A percentile compares a stretch with the other conserved stretches of the same genome.
Evolutionary conservation across 208 protist genomes (phyloP).

Genomic region (Wallacemonas sp.): DNA sequence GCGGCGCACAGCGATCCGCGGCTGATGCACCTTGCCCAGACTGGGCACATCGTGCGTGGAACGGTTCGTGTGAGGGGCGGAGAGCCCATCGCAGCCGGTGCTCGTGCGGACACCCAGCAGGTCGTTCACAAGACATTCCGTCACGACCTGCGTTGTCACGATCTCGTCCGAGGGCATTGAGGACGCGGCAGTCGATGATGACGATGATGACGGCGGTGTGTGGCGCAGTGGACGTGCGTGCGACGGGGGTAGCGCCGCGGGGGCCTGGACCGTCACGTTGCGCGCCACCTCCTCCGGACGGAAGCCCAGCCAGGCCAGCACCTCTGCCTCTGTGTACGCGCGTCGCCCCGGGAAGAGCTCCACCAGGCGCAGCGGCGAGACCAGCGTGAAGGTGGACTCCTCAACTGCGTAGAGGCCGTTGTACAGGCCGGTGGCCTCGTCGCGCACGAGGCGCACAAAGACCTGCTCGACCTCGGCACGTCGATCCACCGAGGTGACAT

Average conservation of each 20-base stretch:
- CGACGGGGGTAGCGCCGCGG: neutral
- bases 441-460: conserved; percentile 10
- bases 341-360: conserved; percentile 8
- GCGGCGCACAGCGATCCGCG: neutral
- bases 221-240: neutral
- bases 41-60: too few species aligned
- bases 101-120: too few species aligned
- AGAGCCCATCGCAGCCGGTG: too few species aligned
- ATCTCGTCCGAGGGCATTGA: too few species aligned
- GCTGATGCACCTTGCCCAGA: too few species aligned
- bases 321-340: conserved; percentile 9
- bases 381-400: neutral
- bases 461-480: neutral
- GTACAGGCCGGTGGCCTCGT: conserved; percentile 1
- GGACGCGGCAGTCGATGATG: too few species aligned
- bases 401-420: conserved; percentile 9
- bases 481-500: too few species aligned
- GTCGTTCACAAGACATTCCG: too few species aligned
- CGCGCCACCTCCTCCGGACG: neutral
- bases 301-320: conserved; percentile 8
- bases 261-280: neutral
- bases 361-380: neutral
- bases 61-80: too few species aligned
- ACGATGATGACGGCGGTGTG: too few species aligned
- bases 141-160: too few species aligned